These are phyloP conservation scores for Euclidium syriacum DNA, from an alignment of 345 rosid species.

Conservation along the genomic window DNA sequence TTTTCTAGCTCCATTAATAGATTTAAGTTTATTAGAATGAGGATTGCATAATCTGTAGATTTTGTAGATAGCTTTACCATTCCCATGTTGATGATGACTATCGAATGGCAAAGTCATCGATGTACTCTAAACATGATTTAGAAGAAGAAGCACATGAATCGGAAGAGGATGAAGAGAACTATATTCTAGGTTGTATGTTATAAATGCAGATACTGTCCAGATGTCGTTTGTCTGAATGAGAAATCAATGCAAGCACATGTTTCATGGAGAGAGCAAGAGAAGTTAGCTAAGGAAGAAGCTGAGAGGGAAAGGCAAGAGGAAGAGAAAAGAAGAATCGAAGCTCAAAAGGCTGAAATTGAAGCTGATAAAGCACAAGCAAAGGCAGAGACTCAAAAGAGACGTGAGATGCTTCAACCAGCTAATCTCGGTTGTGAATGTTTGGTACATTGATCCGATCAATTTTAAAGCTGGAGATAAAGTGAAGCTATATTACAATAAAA, in stretches of 20 bases:
- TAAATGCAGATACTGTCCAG: too few relatives aligned
- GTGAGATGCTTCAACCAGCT: conserved; percentile 37
- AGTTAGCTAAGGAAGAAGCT: conserved; percentile 69
- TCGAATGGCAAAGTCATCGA: too few relatives aligned
- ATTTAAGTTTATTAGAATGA: too few relatives aligned
- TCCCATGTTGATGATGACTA: too few relatives aligned
- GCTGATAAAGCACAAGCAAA: conserved; percentile 74
- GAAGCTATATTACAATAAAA: conserved; percentile 59
- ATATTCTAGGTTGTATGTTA: too few relatives aligned
- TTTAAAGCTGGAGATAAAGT: conserved; percentile 55
- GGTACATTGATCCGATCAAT: conserved; percentile 67
- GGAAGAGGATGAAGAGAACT: too few relatives aligned
- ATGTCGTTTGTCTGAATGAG: too few relatives aligned
- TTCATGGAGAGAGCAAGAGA: conserved; percentile 63
- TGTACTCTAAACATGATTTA: too few relatives aligned
- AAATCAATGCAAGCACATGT: too few relatives aligned
- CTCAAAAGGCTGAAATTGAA: conserved; percentile 65
- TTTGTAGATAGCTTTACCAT: too few relatives aligned
- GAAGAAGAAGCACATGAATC: too few relatives aligned
- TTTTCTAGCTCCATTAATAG: background rate
- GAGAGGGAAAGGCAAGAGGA: conserved; percentile 70
- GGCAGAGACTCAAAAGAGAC: conserved; percentile 51
- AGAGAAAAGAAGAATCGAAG: conserved; percentile 69
- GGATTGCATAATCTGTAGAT: too few relatives aligned
- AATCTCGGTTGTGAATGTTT: conserved; percentile 44